Evolutionary conservation across 306 rosid species (phyloP).

Genomic region (Bauhinia variegata): DNA sequence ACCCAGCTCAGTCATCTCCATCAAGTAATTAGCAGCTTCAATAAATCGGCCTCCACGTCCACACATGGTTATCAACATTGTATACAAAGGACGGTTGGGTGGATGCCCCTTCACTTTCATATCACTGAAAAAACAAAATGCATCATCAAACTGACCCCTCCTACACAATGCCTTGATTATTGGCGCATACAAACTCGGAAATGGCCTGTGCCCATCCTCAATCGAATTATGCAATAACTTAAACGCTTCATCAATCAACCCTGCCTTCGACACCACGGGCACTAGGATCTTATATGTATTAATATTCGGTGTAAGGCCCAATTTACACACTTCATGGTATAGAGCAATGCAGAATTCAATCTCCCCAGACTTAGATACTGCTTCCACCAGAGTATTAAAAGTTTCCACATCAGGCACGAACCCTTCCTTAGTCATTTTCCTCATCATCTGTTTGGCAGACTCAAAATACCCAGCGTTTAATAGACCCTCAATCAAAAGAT

Average conservation of each 20-base stretch:
- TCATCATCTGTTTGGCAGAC: slow-evolving; percentile 74
- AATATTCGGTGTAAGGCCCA: slow-evolving; percentile 75
- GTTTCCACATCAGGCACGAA: slow-evolving; percentile 68
- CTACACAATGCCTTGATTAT: slow-evolving; percentile 77
- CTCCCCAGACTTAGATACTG: slow-evolving; percentile 60
- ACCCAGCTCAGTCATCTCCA: slow-evolving; percentile 87
- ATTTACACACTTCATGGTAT: slow-evolving; percentile 53
- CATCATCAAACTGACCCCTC: slow-evolving; percentile 88
- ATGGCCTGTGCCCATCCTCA: slow-evolving; percentile 75
- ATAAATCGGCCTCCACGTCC: slow-evolving; percentile 82
- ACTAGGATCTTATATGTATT: slow-evolving; percentile 77
- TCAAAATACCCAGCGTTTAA: slow-evolving; percentile 73
- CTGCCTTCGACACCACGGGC: slow-evolving; percentile 66
- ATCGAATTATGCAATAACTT: slow-evolving; percentile 60
- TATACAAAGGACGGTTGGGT: slow-evolving; percentile 86
- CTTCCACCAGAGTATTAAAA: slow-evolving; percentile 63
- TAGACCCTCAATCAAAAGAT: slow-evolving; percentile 82
- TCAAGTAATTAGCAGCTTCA: slow-evolving; percentile 76
- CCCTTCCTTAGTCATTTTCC: slow-evolving; percentile 72
- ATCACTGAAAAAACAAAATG: slow-evolving; percentile 82
- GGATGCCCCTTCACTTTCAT: slow-evolving; percentile 91
- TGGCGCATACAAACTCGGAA: slow-evolving; percentile 81
- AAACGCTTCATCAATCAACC: slow-evolving; percentile 71
- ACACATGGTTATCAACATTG: slow-evolving; percentile 87
- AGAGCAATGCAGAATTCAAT: slow-evolving; percentile 65